Evolutionary conservation across 805 yeast genomes (phyloP).

Genomic region (Ogataea nakhonphanomensis): DNA sequence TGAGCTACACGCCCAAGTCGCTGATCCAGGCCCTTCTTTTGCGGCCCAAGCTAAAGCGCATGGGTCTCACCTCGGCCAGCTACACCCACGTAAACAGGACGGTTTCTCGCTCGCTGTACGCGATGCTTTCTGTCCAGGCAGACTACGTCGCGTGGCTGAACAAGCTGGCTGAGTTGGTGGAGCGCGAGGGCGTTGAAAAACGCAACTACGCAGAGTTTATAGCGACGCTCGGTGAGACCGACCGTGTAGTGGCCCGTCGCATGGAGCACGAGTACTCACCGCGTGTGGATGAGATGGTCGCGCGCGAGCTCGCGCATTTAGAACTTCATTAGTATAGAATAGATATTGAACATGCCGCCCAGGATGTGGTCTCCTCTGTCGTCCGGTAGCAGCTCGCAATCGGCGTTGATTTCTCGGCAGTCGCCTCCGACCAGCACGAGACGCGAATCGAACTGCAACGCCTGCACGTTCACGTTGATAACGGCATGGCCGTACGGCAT

Average conservation of each 20-base stretch:
- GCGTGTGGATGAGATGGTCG: conserved; percentile 14
- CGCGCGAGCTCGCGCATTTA: conserved; percentile 6
- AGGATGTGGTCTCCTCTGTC: not conserved
- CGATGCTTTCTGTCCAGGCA: conserved; percentile 15
- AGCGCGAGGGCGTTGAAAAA: conserved; percentile 24
- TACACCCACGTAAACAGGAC: conserved; percentile 61
- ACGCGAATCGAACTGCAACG: conserved; percentile 21
- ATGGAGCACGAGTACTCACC: conserved; percentile 10
- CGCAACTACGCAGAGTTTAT: conserved; percentile 15
- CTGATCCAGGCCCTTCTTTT: conserved; percentile 55
- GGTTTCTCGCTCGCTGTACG: conserved; percentile 60
- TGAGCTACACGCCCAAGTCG: conserved; percentile 43
- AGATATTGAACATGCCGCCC: conserved; percentile 17
- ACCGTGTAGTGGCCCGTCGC: conserved; percentile 3
- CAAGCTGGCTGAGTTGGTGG: conserved; percentile 29
- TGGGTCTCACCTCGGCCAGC: conserved; percentile 21
- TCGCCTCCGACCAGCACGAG: conserved; percentile 24
- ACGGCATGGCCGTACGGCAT: not conserved
- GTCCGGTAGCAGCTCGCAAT: conserved; percentile 2
- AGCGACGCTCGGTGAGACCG: conserved; percentile 13
- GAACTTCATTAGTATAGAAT: conserved; percentile 18
- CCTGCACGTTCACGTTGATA: conserved; percentile 11
- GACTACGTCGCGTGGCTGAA: conserved; percentile 25
- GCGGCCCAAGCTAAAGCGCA: conserved; percentile 47
- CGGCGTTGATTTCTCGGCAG: conserved; percentile 6